Evolutionary conservation across 257 asterid species (phyloP).

Genomic region (Cruciata laevipes): DNA sequence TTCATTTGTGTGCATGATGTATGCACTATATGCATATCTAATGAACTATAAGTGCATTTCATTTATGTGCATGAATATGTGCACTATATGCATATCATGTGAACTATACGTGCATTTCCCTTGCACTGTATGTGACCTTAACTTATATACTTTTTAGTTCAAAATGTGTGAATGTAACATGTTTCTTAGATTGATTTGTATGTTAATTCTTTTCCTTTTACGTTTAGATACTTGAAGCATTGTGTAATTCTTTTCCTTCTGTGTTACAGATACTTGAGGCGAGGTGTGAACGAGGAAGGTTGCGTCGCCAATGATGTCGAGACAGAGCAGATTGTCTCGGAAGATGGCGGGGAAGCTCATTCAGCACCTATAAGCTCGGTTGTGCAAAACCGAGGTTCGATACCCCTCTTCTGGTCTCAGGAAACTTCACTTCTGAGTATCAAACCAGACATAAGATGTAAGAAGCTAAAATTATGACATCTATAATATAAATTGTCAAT

Average conservation of each 20-base stretch:
- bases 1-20: neutral
- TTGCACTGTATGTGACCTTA: too few species aligned
- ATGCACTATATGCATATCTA: neutral
- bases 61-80: neutral
- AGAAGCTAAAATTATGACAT: constrained; percentile 18
- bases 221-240: constrained; percentile 54
- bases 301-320: constrained; percentile 97
- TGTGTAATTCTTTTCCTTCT: constrained; percentile 12
- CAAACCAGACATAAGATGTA: constrained; percentile 85
- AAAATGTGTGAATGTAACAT: neutral
- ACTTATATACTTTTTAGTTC: neutral
- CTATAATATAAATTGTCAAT: constrained; percentile 12
- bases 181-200: neutral
- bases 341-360: constrained; percentile 49
- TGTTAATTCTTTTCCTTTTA: constrained; percentile 11
- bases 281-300: constrained; percentile 94
- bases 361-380: constrained; percentile 63
- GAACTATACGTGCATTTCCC: neutral
- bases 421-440: constrained; percentile 79
- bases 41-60: neutral
- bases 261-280: constrained; percentile 57
- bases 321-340: constrained; percentile 88
- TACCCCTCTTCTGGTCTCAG: constrained; percentile 98
- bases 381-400: constrained; percentile 91
- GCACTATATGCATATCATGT: neutral